These are phyloP conservation scores for apple (Malus domestica) DNA, from an alignment of 306 rosid species.

Conservation along the genomic window DNA sequence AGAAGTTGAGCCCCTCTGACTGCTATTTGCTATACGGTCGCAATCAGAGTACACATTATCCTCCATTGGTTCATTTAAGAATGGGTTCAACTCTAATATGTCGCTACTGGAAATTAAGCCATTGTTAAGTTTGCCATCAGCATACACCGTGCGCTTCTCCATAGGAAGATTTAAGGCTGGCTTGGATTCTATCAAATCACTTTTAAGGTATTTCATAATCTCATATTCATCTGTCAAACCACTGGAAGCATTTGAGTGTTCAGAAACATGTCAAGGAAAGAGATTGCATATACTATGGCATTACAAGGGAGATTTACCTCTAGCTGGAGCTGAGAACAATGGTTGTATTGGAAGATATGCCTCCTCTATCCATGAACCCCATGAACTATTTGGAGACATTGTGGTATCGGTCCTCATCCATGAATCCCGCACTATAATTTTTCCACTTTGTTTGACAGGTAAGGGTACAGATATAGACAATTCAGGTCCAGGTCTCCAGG, in stretches of 20 bases:
- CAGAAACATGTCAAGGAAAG: slow-evolving; percentile 62
- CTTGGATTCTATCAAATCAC: slow-evolving; percentile 34
- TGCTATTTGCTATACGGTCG: slow-evolving; percentile 21
- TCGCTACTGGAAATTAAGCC: slow-evolving; percentile 32
- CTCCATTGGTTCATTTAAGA: slow-evolving; percentile 14
- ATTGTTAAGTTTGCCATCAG: slow-evolving; percentile 31
- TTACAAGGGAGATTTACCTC: slow-evolving; percentile 53
- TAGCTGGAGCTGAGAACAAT: slow-evolving; percentile 27
- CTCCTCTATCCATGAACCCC: slow-evolving; percentile 66
- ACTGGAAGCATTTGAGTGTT: slow-evolving; percentile 99
- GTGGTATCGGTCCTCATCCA: slow-evolving; percentile 61
- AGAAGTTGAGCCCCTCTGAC: slow-evolving; percentile 31
- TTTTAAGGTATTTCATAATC: slow-evolving; percentile 32
- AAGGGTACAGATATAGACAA: slow-evolving; percentile 72
- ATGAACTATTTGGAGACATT: slow-evolving; percentile 29
- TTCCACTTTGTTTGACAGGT: slow-evolving; percentile 28
- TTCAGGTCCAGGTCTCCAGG: slow-evolving; percentile 92
- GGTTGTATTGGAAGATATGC: slow-evolving; percentile 47
- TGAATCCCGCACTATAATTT: slow-evolving; percentile 61
- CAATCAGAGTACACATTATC: slow-evolving; percentile 31
- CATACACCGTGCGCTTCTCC: slow-evolving; percentile 32
- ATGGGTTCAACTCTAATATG: slow-evolving; percentile 12
- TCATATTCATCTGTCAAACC: slow-evolving; percentile 86
- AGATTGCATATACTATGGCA: slow-evolving; percentile 22
- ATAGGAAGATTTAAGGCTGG: slow-evolving; percentile 18